Evolutionary conservation across 257 asterid genomes (phyloP).

Genomic region (Avicennia marina): DNA sequence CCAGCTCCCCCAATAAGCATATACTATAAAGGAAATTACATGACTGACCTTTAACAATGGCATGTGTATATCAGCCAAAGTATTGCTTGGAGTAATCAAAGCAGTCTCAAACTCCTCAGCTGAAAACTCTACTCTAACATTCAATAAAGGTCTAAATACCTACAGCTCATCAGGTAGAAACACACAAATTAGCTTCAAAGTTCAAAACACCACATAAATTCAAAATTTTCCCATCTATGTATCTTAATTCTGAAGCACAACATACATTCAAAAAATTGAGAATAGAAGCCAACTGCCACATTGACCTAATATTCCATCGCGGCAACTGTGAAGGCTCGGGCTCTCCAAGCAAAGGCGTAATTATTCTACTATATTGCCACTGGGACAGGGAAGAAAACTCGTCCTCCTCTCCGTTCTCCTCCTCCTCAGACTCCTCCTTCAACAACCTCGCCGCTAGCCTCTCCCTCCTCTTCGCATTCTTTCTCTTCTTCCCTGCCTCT

Average conservation of each 20-base stretch:
- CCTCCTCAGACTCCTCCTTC: slow-evolving; percentile 37
- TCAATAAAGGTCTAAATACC: slow-evolving; percentile 91
- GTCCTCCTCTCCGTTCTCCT: slow-evolving; percentile 6
- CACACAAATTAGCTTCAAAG: no score
- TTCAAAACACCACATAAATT: neutral
- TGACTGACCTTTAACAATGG: slow-evolving; percentile 76
- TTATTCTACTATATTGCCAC: slow-evolving; percentile 47
- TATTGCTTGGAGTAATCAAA: slow-evolving; percentile 70
- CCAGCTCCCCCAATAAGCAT: no score
- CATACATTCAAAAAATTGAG: slow-evolving; percentile 87
- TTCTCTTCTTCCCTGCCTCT: slow-evolving; percentile 55
- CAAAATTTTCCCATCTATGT: neutral
- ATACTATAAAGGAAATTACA: neutral
- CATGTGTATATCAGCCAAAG: slow-evolving; percentile 88
- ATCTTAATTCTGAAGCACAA: neutral
- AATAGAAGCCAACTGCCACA: slow-evolving; percentile 98
- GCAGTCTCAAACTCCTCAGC: slow-evolving; percentile 98
- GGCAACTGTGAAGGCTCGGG: slow-evolving; percentile 85
- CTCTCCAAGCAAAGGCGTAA: slow-evolving; percentile 73
- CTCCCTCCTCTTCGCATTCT: slow-evolving; percentile 49
- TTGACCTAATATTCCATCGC: slow-evolving; percentile 77
- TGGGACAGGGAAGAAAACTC: slow-evolving; percentile 28
- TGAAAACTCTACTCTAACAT: slow-evolving; percentile 81
- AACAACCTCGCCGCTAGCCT: slow-evolving; percentile 45
- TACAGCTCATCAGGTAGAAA: slow-evolving; percentile 31